These are phyloP conservation scores for Castanopsis chinensis DNA, from an alignment of 306 rosid genomes.

Conservation along the genomic window DNA sequence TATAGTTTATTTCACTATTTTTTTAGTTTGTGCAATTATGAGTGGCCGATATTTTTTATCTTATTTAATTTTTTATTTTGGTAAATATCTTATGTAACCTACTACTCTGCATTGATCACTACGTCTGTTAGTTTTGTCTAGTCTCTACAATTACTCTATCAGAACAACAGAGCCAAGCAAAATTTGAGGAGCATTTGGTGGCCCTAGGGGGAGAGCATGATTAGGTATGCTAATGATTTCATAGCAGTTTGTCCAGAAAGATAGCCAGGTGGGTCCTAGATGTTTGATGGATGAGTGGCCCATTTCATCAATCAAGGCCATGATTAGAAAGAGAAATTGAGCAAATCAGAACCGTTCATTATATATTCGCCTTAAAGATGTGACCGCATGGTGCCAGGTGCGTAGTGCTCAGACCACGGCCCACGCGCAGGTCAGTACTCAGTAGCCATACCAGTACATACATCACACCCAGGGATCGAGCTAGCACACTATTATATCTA, in stretches of 20 bases:
- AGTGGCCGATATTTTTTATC: no score
- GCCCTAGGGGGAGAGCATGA: not conserved
- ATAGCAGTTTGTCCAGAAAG: slow-evolving; percentile 5
- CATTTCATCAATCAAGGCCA: slow-evolving; percentile 10
- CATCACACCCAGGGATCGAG: no score
- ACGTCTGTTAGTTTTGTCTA: no score
- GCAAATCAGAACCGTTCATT: slow-evolving; percentile 17
- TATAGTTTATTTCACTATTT: no score
- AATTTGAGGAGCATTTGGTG: not conserved
- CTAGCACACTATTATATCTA: no score
- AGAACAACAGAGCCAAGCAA: not conserved
- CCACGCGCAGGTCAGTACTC: no score
- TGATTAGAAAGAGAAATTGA: not conserved
- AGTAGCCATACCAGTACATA: no score
- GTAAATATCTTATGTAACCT: no score
- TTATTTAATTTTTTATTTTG: no score
- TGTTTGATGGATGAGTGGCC: slow-evolving; percentile 13
- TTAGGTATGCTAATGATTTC: slow-evolving; percentile 17
- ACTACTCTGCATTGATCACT: no score
- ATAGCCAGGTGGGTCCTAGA: slow-evolving; percentile 12
- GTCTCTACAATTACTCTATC: not conserved
- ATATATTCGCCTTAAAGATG: not conserved
- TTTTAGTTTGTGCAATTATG: no score
- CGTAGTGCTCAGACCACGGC: no score
- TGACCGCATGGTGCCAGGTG: not conserved